Base-by-base conservation (phyloP, 768 basidiomycete genomes). In the Strobilomyces dryophilus region DNA sequence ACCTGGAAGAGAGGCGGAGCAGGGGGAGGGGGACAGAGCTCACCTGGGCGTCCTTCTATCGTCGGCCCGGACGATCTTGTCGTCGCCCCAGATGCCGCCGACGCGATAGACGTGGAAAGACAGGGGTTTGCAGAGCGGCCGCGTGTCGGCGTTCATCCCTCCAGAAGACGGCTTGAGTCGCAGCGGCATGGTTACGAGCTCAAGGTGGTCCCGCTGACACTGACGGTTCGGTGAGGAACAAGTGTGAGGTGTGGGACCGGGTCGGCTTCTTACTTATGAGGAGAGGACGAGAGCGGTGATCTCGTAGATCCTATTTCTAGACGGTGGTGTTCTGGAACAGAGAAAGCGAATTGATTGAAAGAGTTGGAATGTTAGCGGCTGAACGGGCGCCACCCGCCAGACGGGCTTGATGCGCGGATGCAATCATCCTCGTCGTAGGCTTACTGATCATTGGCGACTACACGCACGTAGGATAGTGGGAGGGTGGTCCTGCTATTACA, bases 21-120 rank as follows among this genome's bases (percentile, higher is more conserved):
- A 29, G 27, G 43, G 14, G 29, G 11, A 20, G 9, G 15, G 21
- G 40, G 4, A 11, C 20, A 32, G 27, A 14, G 50, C 61, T 57
- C 47, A 69, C 68, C 56, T 61, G 21, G 51, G 55, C 7, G 69
- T 71, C 31, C 18, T 53, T 34, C 49, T 51, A 42, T 69, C 67
- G 42, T 69, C 67, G 6, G 45, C 65, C 42, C 51, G 61, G 54
- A 69, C 40, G 45, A 69, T 51, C 52, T 54, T 69, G 50, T 67
- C 63, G 21, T 71, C 64, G 18, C 62, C 48, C 55, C 66, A 66
- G 14, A 69, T 49, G 17, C 65, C 52, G 0, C 69, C 69, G 10
- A 57, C 48, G 1, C 66, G 61, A 47, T 69, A 69, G 45, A 69
- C 52, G 36, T 69, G 68, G 12, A 69, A 48, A 45, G 55, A 60